Evolutionary conservation across 768 basidiomycete genomes (phyloP), one percentile per base, ranked within the genome.

Genomic region (Coprinopsis cinerea): DNA sequence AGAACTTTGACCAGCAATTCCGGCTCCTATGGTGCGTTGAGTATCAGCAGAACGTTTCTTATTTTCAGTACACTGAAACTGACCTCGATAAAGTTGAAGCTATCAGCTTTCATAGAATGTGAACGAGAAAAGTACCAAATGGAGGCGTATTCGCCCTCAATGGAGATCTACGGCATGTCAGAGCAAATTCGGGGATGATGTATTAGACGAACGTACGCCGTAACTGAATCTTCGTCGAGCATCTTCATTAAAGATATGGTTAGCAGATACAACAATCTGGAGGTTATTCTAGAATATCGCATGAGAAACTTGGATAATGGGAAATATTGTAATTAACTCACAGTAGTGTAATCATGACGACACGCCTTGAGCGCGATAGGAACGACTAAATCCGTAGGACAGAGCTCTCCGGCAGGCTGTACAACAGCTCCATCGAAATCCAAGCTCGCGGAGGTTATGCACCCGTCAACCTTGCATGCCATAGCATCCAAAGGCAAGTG

Each of bases 1-100:
- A 61, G 46, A 20, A 58, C 44, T 24, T 50, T 51, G 27, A 61
- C 42, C 13, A 59, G 45, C 10, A 47, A 18, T 18, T 43, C 39
- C 1, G 52, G 58, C 24, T 58, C 37, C 60, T 61, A 28, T 6
- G 24, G 20, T 6, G 27, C 22, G 13, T 15, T 24, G 14, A 7
- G 15, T 7, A 15, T 32, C 7, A 32, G 30, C 9, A 32, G 30
- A 32, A n/a, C n/a, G n/a, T n/a, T n/a, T n/a, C n/a, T 32, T 15
- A 32, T 7, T 7, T 7, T 7, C 7, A 14, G 20, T 2, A 18
- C 6, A 3, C 6, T 24, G 17, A 26, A 2, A 11, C 32, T 22
- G 17, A 49, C 53, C 25, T 23, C 25, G 3, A 27, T 34, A 17
- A 53, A 39, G 30, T 35, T 20, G 22, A 53, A 53, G 10, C 28